These are phyloP conservation scores for Ogataea ganodermae DNA, from an alignment of 805 yeast species.

Conservation along the genomic window DNA sequence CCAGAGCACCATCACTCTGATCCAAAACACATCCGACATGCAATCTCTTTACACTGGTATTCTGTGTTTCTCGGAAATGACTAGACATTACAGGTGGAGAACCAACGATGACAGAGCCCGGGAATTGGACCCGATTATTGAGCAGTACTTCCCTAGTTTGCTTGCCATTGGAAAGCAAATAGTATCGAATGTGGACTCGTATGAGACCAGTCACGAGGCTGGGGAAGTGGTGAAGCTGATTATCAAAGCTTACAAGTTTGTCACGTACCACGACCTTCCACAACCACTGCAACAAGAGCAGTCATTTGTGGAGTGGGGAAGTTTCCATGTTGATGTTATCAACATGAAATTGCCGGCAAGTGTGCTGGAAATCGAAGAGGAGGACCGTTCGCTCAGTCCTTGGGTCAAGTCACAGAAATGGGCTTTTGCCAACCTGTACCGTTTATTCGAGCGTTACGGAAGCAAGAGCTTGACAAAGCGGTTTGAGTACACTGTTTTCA, in stretches of 20 bases:
- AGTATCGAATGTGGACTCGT: slow-evolving; percentile 38
- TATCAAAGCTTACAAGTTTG: slow-evolving; percentile 78
- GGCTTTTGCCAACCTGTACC: slow-evolving; percentile 77
- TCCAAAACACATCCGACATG: slow-evolving; percentile 45
- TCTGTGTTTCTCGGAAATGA: slow-evolving; percentile 71
- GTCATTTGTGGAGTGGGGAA: slow-evolving; percentile 65
- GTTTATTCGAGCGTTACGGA: slow-evolving; percentile 73
- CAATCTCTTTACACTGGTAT: slow-evolving; percentile 63
- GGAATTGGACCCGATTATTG: slow-evolving; percentile 60
- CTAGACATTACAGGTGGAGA: slow-evolving; percentile 77
- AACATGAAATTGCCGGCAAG: slow-evolving; percentile 58
- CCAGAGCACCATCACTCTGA: slow-evolving; percentile 47
- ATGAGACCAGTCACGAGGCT: slow-evolving; percentile 28
- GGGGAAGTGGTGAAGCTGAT: slow-evolving; percentile 79
- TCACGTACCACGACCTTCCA: slow-evolving; percentile 80
- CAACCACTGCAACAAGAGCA: slow-evolving; percentile 57
- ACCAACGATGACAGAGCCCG: slow-evolving; percentile 54
- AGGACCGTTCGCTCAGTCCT: slow-evolving; percentile 53
- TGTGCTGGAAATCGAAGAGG: slow-evolving; percentile 51
- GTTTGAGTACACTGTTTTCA: slow-evolving; percentile 63
- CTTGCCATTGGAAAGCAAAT: slow-evolving; percentile 63
- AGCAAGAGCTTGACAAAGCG: slow-evolving; percentile 47
- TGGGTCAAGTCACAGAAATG: slow-evolving; percentile 85
- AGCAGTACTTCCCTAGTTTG: slow-evolving; percentile 66
- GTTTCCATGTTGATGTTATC: slow-evolving; percentile 70